Base-by-base conservation (phyloP, 345 rosid genomes). In the Sisymbrium altissimum region DNA sequence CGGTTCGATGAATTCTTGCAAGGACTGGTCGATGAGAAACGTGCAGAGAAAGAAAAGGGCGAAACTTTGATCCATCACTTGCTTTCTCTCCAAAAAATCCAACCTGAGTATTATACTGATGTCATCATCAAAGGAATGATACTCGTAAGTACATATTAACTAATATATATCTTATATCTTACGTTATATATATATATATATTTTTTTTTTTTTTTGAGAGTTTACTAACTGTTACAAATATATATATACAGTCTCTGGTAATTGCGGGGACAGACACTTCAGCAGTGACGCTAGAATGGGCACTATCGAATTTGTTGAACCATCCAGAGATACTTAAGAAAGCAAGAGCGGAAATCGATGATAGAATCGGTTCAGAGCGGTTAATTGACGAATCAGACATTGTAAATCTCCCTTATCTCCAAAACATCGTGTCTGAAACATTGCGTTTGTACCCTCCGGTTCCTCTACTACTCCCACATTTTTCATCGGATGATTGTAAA, bases 261-360 rank as follows among this genome's bases (percentile, higher is more conserved):
- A 9, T 72, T 11, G 91, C 83, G 0, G 91, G 87, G 40, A 81
- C 91, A 0, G 86, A 83, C 45, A 84, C 88, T 0, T 35, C 86
- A 0, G 66, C 79, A 0, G 67, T 64, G 6, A 81, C 87, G 1
- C 6, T 86, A 38, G 88, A 87, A 65, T 87, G 87, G 88, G 82
- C 83, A 3, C 41, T 87, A 81, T 35, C 88, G 0, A 81, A 75
- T 27, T 55, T 86, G 23, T 30, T 87, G 39, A 83, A 84, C 73
- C 75, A 82, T 40, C 86, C 78, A 3, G 27, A 76, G 0, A 72
- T 74, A 35, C 66, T 83, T 23, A 13, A 73, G 32, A 87, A 87
- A 64, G 87, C 83, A 0, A 78, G 52, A 74, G 49, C 33, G 0
- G 87, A 84, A 40, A 27, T 81, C 1, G 77, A 84, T 8, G 66